Base-by-base conservation (phyloP, 129 eudicot species). In the Heracleum sosnowskyi region DNA sequence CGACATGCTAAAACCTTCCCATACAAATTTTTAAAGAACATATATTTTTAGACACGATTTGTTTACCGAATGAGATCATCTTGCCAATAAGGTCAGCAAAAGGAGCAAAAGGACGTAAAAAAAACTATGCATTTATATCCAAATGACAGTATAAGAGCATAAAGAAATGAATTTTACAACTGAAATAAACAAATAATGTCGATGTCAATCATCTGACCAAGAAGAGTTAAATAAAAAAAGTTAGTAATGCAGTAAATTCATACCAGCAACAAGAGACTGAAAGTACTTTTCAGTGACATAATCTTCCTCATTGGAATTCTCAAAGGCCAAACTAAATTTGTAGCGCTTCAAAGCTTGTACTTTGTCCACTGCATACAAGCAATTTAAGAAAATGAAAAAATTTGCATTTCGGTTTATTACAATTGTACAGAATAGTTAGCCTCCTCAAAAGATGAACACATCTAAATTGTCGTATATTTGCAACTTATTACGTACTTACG, bases 261-360 rank as follows among this genome's bases (percentile, higher is more conserved):
- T 90, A 94, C 98, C 98, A 77, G 98, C 97, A 72, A 94, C 98
- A 80, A 94, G 98, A 79, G 98, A 94, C 86, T 94, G 98, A 85
- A 94, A 94, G 79, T 86, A 94, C 62, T 94, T 94, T 75, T 94
- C 98, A 7, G 98, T 91, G 41, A 94, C 98, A 79, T 94, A 94
- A 73, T 94, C 98, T 88, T 94, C 98, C 87, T 91, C 98, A 70
- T 91, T 88, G 49, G 98, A 94, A 80, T 94, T 94, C 79, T 94
- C 98, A 81, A 94, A 94, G 75, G 98, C 98, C 85, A 94, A 87
- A 84, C 98, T 94, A 76, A 94, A 94, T 80, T 84, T 94, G 86
- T 91, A 94, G 55, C 77, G 87, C 90, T 90, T 94, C 84, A 94
- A 77, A 47, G 97, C 72, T 85, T 90, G 88, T 75, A 94, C 96